These are phyloP conservation scores for Artemisia tridentata DNA, from an alignment of 129 eudicot genomes.

Conservation along the genomic window DNA sequence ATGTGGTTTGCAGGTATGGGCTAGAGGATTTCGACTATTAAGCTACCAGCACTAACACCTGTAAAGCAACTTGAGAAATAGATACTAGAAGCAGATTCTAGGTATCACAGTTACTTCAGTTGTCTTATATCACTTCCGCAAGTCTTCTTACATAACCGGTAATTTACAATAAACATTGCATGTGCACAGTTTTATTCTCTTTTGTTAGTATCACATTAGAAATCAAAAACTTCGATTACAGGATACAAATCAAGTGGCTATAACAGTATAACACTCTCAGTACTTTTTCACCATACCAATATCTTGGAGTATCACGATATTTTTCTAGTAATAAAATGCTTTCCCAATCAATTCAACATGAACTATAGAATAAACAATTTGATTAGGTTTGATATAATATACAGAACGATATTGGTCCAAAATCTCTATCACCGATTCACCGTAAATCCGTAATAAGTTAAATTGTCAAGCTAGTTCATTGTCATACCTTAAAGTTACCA, in stretches of 20 bases:
- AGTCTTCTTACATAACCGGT: conserved; percentile 14
- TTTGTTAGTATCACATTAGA: too few species aligned
- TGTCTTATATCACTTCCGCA: conserved; percentile 9
- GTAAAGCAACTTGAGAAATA: conserved; percentile 39
- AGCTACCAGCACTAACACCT: conserved; percentile 55
- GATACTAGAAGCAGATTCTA: conserved; percentile 30
- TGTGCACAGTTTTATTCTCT: neutral
- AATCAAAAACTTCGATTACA: neutral
- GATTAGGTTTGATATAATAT: too few species aligned
- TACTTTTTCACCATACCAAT: too few species aligned
- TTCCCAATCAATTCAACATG: too few species aligned
- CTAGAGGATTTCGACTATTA: conserved; percentile 89
- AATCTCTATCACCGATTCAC: too few species aligned
- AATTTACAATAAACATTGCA: neutral
- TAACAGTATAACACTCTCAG: neutral
- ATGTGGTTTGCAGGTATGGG: conserved; percentile 63
- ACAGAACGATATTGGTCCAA: too few species aligned
- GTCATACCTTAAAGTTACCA: too few species aligned
- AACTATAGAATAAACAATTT: too few species aligned
- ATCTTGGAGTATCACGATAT: too few species aligned
- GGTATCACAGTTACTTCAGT: conserved; percentile 2
- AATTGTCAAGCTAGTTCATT: too few species aligned
- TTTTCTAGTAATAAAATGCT: too few species aligned
- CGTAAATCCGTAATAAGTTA: too few species aligned
- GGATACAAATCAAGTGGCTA: neutral